Evolutionary conservation across 768 basidiomycete genomes (phyloP).

Genomic region (Sutorius australiensis): DNA sequence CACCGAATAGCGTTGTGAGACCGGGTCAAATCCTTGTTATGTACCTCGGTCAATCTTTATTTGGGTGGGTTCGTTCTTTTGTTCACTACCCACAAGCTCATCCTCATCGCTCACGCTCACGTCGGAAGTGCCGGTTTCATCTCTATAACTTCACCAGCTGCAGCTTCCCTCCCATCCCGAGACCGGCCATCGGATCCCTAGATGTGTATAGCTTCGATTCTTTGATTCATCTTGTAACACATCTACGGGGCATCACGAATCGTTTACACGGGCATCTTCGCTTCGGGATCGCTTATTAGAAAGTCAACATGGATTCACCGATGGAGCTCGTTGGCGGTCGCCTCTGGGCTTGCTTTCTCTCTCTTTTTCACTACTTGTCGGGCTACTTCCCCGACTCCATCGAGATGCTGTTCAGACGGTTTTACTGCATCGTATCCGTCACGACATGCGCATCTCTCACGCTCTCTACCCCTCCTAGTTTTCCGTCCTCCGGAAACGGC

Average conservation of each 20-base stretch:
- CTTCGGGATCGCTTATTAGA: background rate
- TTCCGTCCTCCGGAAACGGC: conserved; percentile 70
- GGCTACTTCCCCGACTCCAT: conserved; percentile 17
- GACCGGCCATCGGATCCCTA: background rate
- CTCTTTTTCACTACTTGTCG: conserved; percentile 9
- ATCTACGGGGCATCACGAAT: background rate
- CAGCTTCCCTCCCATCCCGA: background rate
- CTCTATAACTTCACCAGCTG: background rate
- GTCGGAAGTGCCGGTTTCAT: background rate
- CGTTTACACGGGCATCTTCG: background rate
- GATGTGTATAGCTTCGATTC: conserved; percentile 4
- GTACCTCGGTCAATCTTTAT: conserved; percentile 1
- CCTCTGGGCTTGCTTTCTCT: conserved; percentile 16
- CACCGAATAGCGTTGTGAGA: background rate
- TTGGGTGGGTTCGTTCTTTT: conserved; percentile 4
- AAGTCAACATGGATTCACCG: conserved; percentile 21
- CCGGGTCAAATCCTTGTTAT: background rate
- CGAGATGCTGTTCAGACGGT: conserved; percentile 14
- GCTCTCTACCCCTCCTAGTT: conserved; percentile 38
- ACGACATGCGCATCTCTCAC: conserved; percentile 19
- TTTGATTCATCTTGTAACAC: background rate
- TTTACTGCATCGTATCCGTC: conserved; percentile 20
- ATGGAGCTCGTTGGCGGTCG: conserved; percentile 15
- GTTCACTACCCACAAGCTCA: background rate
- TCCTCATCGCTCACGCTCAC: conserved; percentile 4